These are phyloP conservation scores for Fusarium armeniacum DNA, from an alignment of 2,329 filamentous ascomycete genomes.

Conservation along the genomic window DNA sequence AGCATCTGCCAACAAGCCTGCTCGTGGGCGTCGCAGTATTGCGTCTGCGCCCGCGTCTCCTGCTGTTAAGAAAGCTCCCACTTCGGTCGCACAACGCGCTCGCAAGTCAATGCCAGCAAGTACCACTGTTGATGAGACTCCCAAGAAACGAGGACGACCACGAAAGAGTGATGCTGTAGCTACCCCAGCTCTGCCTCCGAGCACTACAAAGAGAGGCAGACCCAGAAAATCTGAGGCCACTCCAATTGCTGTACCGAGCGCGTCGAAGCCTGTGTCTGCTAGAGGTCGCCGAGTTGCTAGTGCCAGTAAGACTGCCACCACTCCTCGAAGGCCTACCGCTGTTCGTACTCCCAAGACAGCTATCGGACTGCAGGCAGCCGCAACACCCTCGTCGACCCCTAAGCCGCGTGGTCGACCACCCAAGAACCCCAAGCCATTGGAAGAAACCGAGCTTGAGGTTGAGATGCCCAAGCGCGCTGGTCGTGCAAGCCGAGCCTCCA, in stretches of 20 bases:
- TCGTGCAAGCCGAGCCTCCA: slow-evolving; percentile 2
- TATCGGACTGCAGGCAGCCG: slow-evolving; percentile 23
- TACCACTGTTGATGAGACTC: slow-evolving; percentile 30
- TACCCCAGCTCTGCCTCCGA: slow-evolving; percentile 32
- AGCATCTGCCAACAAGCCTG: slow-evolving; percentile 20
- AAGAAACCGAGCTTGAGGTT: slow-evolving; percentile 12
- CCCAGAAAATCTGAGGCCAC: slow-evolving; percentile 44
- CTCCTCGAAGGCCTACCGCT: slow-evolving; percentile 15
- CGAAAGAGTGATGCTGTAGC: slow-evolving; percentile 42
- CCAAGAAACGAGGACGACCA: slow-evolving; percentile 46
- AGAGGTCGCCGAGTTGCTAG: slow-evolving; percentile 33
- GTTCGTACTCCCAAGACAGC: slow-evolving; percentile 26
- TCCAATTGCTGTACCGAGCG: slow-evolving; percentile 13
- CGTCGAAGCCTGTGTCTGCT: slow-evolving; percentile 25
- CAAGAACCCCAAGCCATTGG: slow-evolving; percentile 29
- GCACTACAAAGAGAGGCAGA: slow-evolving; percentile 41
- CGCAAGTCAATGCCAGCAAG: slow-evolving; percentile 48
- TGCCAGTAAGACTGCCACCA: slow-evolving; percentile 30
- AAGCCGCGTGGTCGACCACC: slow-evolving; percentile 46
- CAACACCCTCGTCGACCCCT: slow-evolving; percentile 35
- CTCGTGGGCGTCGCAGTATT: slow-evolving; percentile 27
- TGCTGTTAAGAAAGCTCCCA: slow-evolving; percentile 19
- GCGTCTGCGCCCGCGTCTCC: slow-evolving; percentile 36
- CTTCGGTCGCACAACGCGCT: slow-evolving; percentile 21
- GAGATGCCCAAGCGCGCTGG: slow-evolving; percentile 14